These are phyloP conservation scores for Termitomyces titanicus DNA, from an alignment of 768 basidiomycete genomes.

Conservation along the genomic window DNA sequence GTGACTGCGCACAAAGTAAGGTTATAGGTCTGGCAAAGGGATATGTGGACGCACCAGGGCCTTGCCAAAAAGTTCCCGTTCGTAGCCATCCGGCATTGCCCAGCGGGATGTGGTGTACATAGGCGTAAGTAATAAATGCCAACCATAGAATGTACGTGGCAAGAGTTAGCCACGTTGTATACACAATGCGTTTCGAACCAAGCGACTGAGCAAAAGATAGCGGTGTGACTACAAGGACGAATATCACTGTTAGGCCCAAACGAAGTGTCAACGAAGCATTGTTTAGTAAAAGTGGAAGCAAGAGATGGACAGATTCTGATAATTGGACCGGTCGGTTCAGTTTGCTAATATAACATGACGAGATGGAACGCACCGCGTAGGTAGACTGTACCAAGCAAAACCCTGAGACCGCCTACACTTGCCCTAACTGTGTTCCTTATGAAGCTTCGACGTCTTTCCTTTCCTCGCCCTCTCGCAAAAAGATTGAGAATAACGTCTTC, in stretches of 20 bases:
- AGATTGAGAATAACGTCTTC: conserved; percentile 65
- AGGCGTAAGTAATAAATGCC: conserved; percentile 46
- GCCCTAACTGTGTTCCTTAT: conserved; percentile 43
- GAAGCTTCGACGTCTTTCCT: conserved; percentile 39
- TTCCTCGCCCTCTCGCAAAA: conserved; percentile 54
- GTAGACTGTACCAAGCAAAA: conserved; percentile 59
- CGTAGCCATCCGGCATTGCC: conserved; percentile 32
- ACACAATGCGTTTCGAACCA: conserved; percentile 48
- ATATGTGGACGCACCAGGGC: conserved; percentile 46
- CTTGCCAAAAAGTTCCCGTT: conserved; percentile 57
- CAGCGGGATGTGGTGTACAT: conserved; percentile 42
- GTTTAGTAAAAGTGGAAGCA: conserved; percentile 46
- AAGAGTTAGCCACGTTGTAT: conserved; percentile 57
- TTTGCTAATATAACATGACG: background rate
- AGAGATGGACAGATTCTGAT: conserved; percentile 51
- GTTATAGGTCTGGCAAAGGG: background rate
- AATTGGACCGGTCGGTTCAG: conserved; percentile 11
- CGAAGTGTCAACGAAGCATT: conserved; percentile 30
- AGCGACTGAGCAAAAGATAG: conserved; percentile 55
- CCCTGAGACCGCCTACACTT: conserved; percentile 40
- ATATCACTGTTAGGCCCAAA: conserved; percentile 33
- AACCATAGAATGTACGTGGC: conserved; percentile 62
- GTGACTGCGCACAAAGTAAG: conserved; percentile 36
- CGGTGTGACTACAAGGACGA: conserved; percentile 43
- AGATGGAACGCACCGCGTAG: conserved; percentile 51